A percentile compares a stretch with the other conserved stretches of the same genome.
Evolutionary conservation across 495 filamentous ascomycete species (phyloP).

Genomic region (Bacidia gigantensis): DNA sequence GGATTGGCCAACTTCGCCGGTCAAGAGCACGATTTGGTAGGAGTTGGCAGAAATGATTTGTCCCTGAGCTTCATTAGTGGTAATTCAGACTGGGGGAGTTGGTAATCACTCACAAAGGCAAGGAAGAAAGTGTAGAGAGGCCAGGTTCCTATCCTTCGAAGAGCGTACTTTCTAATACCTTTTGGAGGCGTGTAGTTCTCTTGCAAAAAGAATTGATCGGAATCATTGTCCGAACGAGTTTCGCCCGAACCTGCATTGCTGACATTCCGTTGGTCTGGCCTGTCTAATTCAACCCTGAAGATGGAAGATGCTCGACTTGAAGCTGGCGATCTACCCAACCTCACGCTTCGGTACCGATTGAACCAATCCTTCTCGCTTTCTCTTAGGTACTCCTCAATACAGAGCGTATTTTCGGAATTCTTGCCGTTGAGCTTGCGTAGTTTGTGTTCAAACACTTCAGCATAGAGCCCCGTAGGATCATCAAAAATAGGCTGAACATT

Average conservation of each 20-base stretch:
- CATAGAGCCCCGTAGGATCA: constrained; percentile 46
- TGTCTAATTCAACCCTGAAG: constrained; percentile 16
- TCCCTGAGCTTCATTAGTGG: constrained; percentile 19
- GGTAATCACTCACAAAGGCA: constrained; percentile 31
- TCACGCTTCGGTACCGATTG: constrained; percentile 40
- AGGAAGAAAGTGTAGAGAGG: constrained; percentile 59
- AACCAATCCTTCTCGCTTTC: constrained; percentile 56
- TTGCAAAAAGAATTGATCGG: constrained; percentile 47
- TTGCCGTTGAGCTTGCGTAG: constrained; percentile 37
- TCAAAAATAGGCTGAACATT: constrained; percentile 55
- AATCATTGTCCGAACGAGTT: constrained; percentile 7
- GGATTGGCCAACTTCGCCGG: constrained; percentile 43
- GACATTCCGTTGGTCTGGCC: not conserved
- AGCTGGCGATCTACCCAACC: constrained; percentile 24
- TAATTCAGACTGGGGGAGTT: not conserved
- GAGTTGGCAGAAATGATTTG: constrained; percentile 56
- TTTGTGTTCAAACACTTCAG: constrained; percentile 39
- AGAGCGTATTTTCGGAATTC: constrained; percentile 40
- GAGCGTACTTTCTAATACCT: constrained; percentile 43
- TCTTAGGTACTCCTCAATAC: constrained; percentile 48
- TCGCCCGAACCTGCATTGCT: not conserved
- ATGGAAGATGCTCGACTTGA: constrained; percentile 31
- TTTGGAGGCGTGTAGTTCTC: constrained; percentile 51
- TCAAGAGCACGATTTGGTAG: constrained; percentile 54
- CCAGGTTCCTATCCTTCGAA: constrained; percentile 45